These are phyloP conservation scores for Fagopyrum tataricum DNA, from an alignment of 148 eudicot genomes.

Conservation along the genomic window DNA sequence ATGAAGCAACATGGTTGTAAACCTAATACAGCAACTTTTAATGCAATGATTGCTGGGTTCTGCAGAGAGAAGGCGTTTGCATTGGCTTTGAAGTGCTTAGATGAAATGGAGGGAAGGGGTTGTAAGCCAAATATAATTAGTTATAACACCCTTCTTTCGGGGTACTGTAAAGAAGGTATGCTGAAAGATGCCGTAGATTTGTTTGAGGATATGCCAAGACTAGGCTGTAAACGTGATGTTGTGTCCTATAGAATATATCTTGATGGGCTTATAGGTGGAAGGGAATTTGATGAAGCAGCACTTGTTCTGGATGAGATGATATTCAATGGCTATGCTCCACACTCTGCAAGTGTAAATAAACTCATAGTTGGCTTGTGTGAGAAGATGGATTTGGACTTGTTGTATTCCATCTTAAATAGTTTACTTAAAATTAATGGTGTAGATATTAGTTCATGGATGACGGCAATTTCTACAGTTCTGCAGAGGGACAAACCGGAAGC, in stretches of 20 bases:
- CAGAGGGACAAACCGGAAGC: conserved; percentile 15
- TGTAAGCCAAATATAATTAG: conserved; percentile 55
- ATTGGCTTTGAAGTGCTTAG: conserved; percentile 34
- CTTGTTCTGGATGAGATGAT: conserved; percentile 75
- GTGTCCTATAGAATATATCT: conserved; percentile 51
- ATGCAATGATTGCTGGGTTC: conserved; percentile 53
- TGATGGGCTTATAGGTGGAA: conserved; percentile 43
- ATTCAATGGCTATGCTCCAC: conserved; percentile 53
- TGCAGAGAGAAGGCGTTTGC: conserved; percentile 49
- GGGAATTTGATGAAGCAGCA: conserved; percentile 46
- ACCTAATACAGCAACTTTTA: conserved; percentile 43
- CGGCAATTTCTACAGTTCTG: conserved; percentile 31
- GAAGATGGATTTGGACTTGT: conserved; percentile 27
- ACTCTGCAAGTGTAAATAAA: conserved; percentile 29
- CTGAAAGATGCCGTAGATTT: conserved; percentile 41
- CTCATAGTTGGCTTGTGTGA: conserved; percentile 28
- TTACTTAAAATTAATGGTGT: conserved; percentile 38
- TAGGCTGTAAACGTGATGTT: conserved; percentile 60
- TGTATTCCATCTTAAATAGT: conserved; percentile 32
- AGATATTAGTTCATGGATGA: conserved; percentile 44
- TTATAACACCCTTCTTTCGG: conserved; percentile 44
- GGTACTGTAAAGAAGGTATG: conserved; percentile 37
- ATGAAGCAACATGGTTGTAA: conserved; percentile 45
- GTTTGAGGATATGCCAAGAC: conserved; percentile 64
- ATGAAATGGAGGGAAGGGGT: conserved; percentile 42